Evolutionary conservation across 352 stramenopile species (phyloP).

Genomic region (Phytopythium helicoides): DNA sequence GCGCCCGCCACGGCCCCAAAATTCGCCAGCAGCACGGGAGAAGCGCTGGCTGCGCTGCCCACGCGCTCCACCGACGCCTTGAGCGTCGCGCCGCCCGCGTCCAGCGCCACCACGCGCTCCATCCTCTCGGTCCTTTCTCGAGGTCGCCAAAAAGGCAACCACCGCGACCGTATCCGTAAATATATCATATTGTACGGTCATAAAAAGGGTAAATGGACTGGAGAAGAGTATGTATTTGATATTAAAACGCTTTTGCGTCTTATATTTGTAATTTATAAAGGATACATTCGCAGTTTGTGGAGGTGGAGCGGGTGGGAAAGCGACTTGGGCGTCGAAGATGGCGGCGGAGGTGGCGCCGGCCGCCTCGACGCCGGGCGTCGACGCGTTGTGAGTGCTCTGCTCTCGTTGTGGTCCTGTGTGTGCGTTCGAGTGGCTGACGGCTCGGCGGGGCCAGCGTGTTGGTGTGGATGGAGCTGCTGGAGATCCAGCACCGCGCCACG

Average conservation of each 20-base stretch:
- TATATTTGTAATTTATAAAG: not conserved
- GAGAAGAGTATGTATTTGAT: too few relatives aligned
- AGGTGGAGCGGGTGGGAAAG: not conserved
- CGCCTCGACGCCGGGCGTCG: not conserved
- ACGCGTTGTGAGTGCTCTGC: not conserved
- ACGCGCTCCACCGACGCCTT: conserved; percentile 47
- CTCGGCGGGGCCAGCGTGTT: not conserved
- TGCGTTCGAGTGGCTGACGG: not conserved
- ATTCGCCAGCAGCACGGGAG: conserved; percentile 39
- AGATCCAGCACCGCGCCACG: conserved; percentile 17
- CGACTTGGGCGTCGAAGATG: not conserved
- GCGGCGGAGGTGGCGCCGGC: not conserved
- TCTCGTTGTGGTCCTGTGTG: not conserved
- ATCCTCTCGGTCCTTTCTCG: not conserved
- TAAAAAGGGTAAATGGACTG: too few relatives aligned
- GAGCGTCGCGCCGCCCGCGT: conserved; percentile 58
- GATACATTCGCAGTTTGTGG: not conserved
- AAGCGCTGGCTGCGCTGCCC: not conserved
- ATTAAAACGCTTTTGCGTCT: too few relatives aligned
- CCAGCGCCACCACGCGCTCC: conserved; percentile 47
- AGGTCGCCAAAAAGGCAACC: not conserved
- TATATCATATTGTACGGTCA: not conserved
- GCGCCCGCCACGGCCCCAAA: conserved; percentile 34
- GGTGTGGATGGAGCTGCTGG: conserved; percentile 35
- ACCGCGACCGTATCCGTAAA: not conserved